Evolutionary conservation across 1,284 basidiomycete genomes (phyloP).

Genomic region (Pisolithus thermaeus): DNA sequence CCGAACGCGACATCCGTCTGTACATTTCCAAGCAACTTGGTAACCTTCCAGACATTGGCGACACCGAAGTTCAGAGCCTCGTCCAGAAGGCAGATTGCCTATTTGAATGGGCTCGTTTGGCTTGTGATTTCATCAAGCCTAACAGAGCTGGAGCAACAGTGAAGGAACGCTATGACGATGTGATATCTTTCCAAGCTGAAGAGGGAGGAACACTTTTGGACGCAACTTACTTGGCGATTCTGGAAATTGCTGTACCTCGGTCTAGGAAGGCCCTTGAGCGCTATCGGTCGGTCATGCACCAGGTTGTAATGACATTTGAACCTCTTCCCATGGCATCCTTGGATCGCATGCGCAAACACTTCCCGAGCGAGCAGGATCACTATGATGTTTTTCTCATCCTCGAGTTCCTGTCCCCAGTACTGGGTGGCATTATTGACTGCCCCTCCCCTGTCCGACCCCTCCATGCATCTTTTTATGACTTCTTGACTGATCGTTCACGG

Average conservation of each 20-base stretch:
- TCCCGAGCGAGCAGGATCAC: not conserved
- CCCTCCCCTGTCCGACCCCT: too few relatives aligned
- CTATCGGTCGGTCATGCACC: slow-evolving; percentile 4
- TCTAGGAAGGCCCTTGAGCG: not conserved
- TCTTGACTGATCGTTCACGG: not conserved
- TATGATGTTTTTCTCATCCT: not conserved
- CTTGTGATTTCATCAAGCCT: not conserved
- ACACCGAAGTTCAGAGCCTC: not conserved
- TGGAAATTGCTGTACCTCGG: not conserved
- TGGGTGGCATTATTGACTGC: not conserved
- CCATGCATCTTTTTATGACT: too few relatives aligned
- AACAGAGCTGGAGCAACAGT: not conserved
- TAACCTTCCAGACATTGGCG: not conserved
- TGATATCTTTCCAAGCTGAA: not conserved
- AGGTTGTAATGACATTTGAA: not conserved
- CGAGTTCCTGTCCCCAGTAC: slow-evolving; percentile 2
- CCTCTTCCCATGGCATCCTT: not conserved
- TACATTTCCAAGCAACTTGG: not conserved
- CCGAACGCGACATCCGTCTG: not conserved
- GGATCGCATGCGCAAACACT: slow-evolving; percentile 2
- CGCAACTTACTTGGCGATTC: not conserved
- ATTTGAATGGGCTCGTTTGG: slow-evolving; percentile 6
- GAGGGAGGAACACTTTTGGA: not conserved
- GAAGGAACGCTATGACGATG: not conserved
- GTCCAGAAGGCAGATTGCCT: slow-evolving; percentile 1